phyloP scores from a whole-genome alignment of 768 basidiomycete genomes.

The Baorangia bicolor region DNA sequence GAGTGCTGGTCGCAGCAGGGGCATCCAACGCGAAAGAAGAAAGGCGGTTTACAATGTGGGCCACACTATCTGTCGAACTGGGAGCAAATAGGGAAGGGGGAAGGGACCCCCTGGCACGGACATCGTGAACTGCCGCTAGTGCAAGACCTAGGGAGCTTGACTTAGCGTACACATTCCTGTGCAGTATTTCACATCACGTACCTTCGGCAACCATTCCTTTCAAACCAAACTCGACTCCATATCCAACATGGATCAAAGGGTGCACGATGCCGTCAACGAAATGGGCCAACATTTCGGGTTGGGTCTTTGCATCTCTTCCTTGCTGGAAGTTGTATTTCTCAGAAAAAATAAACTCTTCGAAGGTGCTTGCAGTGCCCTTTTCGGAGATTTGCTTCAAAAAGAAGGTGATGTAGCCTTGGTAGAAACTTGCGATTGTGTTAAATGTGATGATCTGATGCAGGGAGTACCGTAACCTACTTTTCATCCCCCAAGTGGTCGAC shows the following conservation, averaged over 20 bases:
- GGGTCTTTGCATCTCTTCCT: conserved; percentile 14
- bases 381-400: conserved; percentile 18
- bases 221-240: conserved; percentile 62
- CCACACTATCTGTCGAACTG: not conserved
- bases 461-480: conserved; percentile 12
- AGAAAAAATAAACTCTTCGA: conserved; percentile 34
- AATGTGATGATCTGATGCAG: not conserved
- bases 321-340: conserved; percentile 25
- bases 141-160: conserved; percentile 24
- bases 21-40: conserved; percentile 9
- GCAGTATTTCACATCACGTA: conserved; percentile 13
- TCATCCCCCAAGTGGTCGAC: conserved; percentile 26
- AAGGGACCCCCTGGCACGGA: conserved; percentile 38
- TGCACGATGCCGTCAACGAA: conserved; percentile 53
- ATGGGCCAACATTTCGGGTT: conserved; percentile 55
- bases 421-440: conserved; percentile 18
- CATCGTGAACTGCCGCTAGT: conserved; percentile 22
- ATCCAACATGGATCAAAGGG: conserved; percentile 60
- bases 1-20: not conserved
- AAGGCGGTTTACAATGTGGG: conserved; percentile 2
- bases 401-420: conserved; percentile 28
- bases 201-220: conserved; percentile 66
- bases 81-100: conserved; percentile 10
- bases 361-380: conserved; percentile 11
- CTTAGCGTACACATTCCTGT: not conserved